These are phyloP conservation scores for Fusarium nisikadoi DNA, from an alignment of 2,329 filamentous ascomycete species.

Conservation along the genomic window DNA sequence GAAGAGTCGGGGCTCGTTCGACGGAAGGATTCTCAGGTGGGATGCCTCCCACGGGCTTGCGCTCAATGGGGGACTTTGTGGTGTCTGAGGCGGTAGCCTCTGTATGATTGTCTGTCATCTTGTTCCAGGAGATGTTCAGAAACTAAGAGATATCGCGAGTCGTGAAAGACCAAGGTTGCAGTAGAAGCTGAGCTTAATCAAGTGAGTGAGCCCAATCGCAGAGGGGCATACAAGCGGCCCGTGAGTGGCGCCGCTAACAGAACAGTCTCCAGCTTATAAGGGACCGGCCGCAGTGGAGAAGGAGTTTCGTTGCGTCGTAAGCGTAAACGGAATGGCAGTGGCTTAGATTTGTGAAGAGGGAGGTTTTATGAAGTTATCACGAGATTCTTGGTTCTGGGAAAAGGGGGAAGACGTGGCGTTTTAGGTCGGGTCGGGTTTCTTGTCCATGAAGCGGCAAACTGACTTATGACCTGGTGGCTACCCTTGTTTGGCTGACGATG, in stretches of 20 bases:
- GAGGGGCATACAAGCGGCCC: slow-evolving; percentile 28
- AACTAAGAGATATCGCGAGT: background rate
- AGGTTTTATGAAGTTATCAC: slow-evolving; percentile 22
- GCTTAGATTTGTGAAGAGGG: slow-evolving; percentile 7
- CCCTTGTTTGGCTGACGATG: slow-evolving; percentile 26
- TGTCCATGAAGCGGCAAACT: slow-evolving; percentile 5
- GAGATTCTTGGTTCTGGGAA: background rate
- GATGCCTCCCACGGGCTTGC: slow-evolving; percentile 13
- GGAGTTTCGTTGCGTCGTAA: slow-evolving; percentile 20
- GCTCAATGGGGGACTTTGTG: slow-evolving; percentile 19
- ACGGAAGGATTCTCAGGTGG: slow-evolving; percentile 6
- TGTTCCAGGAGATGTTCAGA: background rate
- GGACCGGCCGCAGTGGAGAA: slow-evolving; percentile 29
- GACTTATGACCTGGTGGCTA: slow-evolving; percentile 20
- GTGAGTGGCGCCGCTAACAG: slow-evolving; percentile 34
- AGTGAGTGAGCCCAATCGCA: slow-evolving; percentile 1
- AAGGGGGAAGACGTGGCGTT: slow-evolving; percentile 17
- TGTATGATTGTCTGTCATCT: slow-evolving; percentile 29
- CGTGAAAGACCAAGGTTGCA: background rate
- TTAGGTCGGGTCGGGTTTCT: background rate
- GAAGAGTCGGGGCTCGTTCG: slow-evolving; percentile 25
- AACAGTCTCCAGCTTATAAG: slow-evolving; percentile 36
- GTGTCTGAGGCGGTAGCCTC: slow-evolving; percentile 15
- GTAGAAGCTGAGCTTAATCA: slow-evolving; percentile 2
- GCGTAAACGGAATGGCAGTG: slow-evolving; percentile 19